These are phyloP conservation scores for Ammopiptanthus mongolicus DNA, from an alignment of 306 rosid species.

Conservation along the genomic window DNA sequence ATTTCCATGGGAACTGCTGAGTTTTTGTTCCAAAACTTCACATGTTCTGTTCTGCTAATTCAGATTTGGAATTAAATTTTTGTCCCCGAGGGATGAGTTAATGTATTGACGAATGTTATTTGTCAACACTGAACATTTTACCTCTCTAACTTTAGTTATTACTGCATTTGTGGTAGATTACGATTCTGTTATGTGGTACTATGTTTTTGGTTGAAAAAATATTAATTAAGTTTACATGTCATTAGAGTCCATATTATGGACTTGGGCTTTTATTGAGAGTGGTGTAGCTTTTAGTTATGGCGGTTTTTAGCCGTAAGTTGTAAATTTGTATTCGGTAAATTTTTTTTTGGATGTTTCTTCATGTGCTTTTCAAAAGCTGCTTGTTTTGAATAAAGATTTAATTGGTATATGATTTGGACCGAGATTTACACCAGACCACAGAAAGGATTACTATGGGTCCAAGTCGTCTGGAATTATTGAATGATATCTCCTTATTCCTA, in stretches of 20 bases:
- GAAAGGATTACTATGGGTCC: no score
- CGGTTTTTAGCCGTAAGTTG: not conserved
- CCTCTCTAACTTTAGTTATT: not conserved
- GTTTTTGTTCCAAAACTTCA: not conserved
- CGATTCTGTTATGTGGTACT: not conserved
- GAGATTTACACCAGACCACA: no score
- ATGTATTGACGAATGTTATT: not conserved
- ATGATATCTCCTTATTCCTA: no score
- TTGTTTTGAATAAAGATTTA: no score
- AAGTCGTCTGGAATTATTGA: no score
- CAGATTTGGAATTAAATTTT: constrained; percentile 5
- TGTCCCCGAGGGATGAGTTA: not conserved
- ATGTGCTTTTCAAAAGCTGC: no score
- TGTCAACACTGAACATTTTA: not conserved
- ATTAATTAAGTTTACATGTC: no score
- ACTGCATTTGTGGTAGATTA: not conserved
- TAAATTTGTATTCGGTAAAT: not conserved
- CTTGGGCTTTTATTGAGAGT: not conserved
- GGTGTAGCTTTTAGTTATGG: not conserved
- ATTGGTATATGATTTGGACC: no score
- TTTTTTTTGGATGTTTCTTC: not conserved
- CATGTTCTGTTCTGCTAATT: not conserved
- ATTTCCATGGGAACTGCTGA: not conserved
- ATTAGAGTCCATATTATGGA: no score
- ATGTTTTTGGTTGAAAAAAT: not conserved